Evolutionary conservation across 2,329 filamentous ascomycete species (phyloP).

Genomic region (Shiraia bambusicola): DNA sequence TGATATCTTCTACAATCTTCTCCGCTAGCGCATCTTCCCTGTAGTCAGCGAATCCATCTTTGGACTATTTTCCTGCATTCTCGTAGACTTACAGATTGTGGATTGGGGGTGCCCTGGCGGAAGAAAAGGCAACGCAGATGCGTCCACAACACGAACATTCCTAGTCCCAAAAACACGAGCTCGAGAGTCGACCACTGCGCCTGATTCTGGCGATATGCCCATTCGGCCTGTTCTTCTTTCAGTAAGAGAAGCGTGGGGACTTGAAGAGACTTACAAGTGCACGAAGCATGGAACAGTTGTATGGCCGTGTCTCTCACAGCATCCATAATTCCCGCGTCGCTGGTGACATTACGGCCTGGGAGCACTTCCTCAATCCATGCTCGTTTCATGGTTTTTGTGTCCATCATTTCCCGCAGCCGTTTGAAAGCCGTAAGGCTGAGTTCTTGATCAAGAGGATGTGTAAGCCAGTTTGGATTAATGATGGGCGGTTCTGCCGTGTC

Average conservation of each 20-base stretch:
- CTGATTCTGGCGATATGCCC: conserved; percentile 27
- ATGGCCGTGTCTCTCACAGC: no score
- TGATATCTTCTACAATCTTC: conserved; percentile 29
- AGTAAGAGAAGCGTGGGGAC: no score
- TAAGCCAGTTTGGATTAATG: conserved; percentile 43
- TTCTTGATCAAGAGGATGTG: conserved; percentile 31
- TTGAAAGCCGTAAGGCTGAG: conserved; percentile 37
- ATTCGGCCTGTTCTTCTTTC: conserved; percentile 18
- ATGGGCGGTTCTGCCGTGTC: conserved; percentile 29
- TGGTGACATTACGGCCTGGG: conserved; percentile 25
- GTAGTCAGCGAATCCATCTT: no score
- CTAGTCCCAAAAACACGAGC: conserved; percentile 36
- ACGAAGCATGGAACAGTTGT: no score
- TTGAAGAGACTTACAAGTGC: no score
- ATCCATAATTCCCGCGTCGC: no score
- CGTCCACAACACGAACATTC: conserved; percentile 38
- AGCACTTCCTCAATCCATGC: conserved; percentile 20
- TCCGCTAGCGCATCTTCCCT: conserved; percentile 34
- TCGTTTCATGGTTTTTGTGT: conserved; percentile 18
- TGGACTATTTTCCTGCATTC: no score
- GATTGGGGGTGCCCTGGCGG: conserved; percentile 40
- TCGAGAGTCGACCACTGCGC: conserved; percentile 40
- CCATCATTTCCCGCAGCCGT: conserved; percentile 32
- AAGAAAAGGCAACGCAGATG: conserved; percentile 33
- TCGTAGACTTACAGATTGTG: no score